These are phyloP conservation scores for Fusarium oligoseptatum DNA, from an alignment of 2,329 filamentous ascomycete species.

Conservation along the genomic window DNA sequence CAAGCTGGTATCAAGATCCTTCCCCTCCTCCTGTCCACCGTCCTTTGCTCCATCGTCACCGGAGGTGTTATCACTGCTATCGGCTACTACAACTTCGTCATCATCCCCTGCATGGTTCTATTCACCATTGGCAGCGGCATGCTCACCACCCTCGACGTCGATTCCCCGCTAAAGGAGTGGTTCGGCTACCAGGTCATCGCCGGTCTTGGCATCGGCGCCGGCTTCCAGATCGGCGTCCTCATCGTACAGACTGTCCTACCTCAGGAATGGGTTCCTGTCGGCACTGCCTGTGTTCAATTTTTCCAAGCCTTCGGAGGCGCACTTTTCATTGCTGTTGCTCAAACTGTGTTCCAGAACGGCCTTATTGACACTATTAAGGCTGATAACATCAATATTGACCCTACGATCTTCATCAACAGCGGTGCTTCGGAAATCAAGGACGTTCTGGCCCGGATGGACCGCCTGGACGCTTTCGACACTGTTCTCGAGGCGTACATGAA, in stretches of 20 bases:
- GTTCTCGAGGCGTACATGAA: slow-evolving; percentile 64
- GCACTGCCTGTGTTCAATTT: slow-evolving; percentile 68
- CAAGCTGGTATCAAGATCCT: slow-evolving; percentile 68
- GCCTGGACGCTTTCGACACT: slow-evolving; percentile 55
- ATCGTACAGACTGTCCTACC: slow-evolving; percentile 66
- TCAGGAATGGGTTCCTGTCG: slow-evolving; percentile 63
- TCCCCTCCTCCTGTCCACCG: slow-evolving; percentile 64
- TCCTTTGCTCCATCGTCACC: slow-evolving; percentile 60
- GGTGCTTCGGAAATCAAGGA: slow-evolving; percentile 64
- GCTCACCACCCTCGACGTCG: slow-evolving; percentile 64
- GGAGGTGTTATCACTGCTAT: slow-evolving; percentile 58
- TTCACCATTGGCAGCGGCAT: slow-evolving; percentile 65
- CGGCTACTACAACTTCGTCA: slow-evolving; percentile 58
- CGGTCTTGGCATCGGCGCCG: slow-evolving; percentile 65
- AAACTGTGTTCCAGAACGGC: slow-evolving; percentile 77
- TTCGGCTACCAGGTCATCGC: slow-evolving; percentile 70
- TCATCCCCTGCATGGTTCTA: slow-evolving; percentile 58
- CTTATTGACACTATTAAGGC: slow-evolving; percentile 65
- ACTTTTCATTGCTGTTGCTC: slow-evolving; percentile 73
- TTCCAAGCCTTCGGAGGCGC: slow-evolving; percentile 76
- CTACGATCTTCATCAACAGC: slow-evolving; percentile 63
- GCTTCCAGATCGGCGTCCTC: slow-evolving; percentile 62
- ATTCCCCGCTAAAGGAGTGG: slow-evolving; percentile 64
- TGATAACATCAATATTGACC: slow-evolving; percentile 60
- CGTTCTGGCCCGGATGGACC: slow-evolving; percentile 58